These are phyloP conservation scores for Kentomonas sorsogonicus DNA, from an alignment of 208 protist genomes.

Conservation along the genomic window DNA sequence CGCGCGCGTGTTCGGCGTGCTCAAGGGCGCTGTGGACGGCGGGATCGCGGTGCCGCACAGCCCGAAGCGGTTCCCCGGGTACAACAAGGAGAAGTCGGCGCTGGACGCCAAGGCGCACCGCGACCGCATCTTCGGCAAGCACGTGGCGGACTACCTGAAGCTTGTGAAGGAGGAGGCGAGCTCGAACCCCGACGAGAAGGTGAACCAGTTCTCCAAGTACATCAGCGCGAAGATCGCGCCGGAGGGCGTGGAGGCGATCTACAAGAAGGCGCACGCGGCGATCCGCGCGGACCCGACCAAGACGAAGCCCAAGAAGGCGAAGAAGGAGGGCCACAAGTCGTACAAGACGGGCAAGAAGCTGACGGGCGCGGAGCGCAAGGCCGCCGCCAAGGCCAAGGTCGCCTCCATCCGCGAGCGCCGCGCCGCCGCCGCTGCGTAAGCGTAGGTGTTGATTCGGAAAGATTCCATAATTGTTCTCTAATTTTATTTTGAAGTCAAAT, in stretches of 20 bases:
- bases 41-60: slow-evolving; percentile 97
- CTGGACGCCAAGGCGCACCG: slow-evolving; percentile 91
- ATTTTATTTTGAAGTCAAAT: no score
- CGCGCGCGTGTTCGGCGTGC: slow-evolving; percentile 89
- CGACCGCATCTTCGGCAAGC: slow-evolving; percentile 96
- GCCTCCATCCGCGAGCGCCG: slow-evolving; percentile 53
- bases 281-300: slow-evolving; percentile 93
- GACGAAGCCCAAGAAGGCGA: slow-evolving; percentile 52
- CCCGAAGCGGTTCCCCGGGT: slow-evolving; percentile 95
- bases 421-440: no score
- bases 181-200: slow-evolving; percentile 82
- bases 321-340: slow-evolving; percentile 45
- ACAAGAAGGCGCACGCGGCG: slow-evolving; percentile 89
- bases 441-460: no score
- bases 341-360: slow-evolving; percentile 48
- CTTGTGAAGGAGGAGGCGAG: slow-evolving; percentile 92
- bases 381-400: slow-evolving; percentile 63
- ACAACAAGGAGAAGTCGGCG: slow-evolving; percentile 83
- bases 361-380: slow-evolving; percentile 46
- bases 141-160: slow-evolving; percentile 98
- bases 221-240: slow-evolving; percentile 89
- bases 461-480: no score
- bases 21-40: slow-evolving; percentile 97
- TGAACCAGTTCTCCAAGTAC: slow-evolving; percentile 95
- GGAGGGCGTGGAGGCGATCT: slow-evolving; percentile 94